Evolutionary conservation across 345 rosid genomes (phyloP).

Genomic region (Capsella bursapastoris): DNA sequence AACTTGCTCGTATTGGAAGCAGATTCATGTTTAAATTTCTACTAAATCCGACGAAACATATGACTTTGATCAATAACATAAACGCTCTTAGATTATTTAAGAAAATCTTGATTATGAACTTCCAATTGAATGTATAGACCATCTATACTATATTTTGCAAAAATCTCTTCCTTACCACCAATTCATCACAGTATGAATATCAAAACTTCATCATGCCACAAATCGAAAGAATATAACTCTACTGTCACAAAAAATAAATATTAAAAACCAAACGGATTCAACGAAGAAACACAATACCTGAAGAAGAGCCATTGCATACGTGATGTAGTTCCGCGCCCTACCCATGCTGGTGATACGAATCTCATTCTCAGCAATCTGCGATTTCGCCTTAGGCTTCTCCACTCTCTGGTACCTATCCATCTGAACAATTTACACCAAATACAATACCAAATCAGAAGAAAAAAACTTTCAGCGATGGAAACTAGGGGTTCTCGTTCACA

Average conservation of each 20-base stretch:
- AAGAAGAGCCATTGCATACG: conserved; percentile 83
- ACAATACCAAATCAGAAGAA: conserved; percentile 9
- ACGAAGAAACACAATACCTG: conserved; percentile 49
- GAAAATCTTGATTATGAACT: neutral
- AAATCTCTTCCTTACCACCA: conserved; percentile 1
- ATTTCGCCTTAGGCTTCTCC: conserved; percentile 75
- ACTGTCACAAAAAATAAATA: too few species aligned
- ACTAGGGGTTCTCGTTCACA: conserved; percentile 7
- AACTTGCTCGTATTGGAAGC: neutral
- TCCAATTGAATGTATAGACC: neutral
- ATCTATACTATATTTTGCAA: neutral
- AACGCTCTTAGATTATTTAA: too few species aligned
- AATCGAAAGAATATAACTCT: too few species aligned
- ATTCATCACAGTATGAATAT: conserved; percentile 1
- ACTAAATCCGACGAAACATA: conserved; percentile 4
- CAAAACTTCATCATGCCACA: neutral
- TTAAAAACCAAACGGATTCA: neutral
- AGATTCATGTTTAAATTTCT: neutral
- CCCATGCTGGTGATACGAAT: conserved; percentile 89
- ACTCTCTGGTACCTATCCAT: conserved; percentile 88
- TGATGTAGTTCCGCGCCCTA: conserved; percentile 82
- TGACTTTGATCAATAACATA: too few species aligned
- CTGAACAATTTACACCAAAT: conserved; percentile 30
- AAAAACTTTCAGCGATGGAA: neutral
- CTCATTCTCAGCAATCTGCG: conserved; percentile 85